These are phyloP conservation scores for Lasiosphaeria hispida DNA, from an alignment of 495 filamentous ascomycete genomes.

Conservation along the genomic window DNA sequence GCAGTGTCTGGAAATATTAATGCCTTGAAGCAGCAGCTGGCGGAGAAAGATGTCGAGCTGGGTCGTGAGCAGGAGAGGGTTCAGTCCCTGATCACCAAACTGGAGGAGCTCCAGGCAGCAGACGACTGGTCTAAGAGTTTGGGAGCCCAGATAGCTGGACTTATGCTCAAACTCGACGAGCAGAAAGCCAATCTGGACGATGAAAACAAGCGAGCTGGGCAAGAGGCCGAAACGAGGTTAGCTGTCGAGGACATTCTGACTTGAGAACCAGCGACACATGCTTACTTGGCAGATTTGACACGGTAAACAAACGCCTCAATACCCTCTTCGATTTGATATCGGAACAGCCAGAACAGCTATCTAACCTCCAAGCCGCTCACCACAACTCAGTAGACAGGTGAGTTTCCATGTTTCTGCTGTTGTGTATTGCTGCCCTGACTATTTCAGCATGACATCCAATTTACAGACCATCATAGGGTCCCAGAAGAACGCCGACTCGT, in stretches of 20 bases:
- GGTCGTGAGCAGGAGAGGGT: constrained; percentile 24
- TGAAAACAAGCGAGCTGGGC: constrained; percentile 14
- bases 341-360: constrained; percentile 11
- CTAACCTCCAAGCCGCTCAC: constrained; percentile 10
- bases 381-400: too few species aligned
- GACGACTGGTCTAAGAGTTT: constrained; percentile 19
- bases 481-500: too few species aligned
- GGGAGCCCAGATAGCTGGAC: constrained; percentile 27
- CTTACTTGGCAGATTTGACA: constrained; percentile 12
- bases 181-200: constrained; percentile 12
- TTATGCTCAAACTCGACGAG: constrained; percentile 31
- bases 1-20: constrained; percentile 32
- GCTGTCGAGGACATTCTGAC: too few species aligned
- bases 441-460: too few species aligned
- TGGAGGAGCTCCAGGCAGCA: constrained; percentile 28
- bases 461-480: too few species aligned
- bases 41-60: constrained; percentile 32
- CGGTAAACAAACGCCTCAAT: constrained; percentile 15
- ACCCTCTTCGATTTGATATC: background rate
- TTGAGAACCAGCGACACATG: constrained; percentile 1
- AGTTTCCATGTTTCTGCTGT: too few species aligned
- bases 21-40: constrained; percentile 22
- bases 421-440: too few species aligned
- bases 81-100: constrained; percentile 24
- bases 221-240: constrained; percentile 1